These are phyloP conservation scores for Dendrobium nobile DNA, from an alignment of 106 monocot species.

Conservation along the genomic window DNA sequence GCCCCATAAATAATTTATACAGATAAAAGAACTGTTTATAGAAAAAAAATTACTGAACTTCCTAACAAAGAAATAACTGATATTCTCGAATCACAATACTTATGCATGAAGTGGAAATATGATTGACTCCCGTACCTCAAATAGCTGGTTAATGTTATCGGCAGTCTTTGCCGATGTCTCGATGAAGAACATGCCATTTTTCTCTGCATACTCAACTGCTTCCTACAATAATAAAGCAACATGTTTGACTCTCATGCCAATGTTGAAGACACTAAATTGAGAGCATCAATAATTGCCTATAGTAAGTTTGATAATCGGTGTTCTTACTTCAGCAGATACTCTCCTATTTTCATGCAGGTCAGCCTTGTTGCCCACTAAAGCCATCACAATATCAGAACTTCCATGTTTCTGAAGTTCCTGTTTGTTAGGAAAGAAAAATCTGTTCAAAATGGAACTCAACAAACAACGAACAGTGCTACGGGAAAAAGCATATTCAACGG, in stretches of 20 bases:
- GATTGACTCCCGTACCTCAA: slow-evolving; percentile 59
- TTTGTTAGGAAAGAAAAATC: background rate
- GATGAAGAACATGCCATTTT: slow-evolving; percentile 94
- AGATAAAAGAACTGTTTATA: too few relatives aligned
- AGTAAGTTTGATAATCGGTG: background rate
- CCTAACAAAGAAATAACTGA: background rate
- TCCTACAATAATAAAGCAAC: slow-evolving; percentile 38
- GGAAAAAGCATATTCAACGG: background rate
- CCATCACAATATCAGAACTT: slow-evolving; percentile 90
- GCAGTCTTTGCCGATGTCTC: slow-evolving; percentile 99
- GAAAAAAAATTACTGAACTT: too few relatives aligned
- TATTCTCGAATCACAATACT: background rate
- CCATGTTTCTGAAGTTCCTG: slow-evolving; percentile 99
- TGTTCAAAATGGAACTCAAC: background rate
- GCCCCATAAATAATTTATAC: too few relatives aligned
- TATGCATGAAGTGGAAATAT: background rate
- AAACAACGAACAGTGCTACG: background rate
- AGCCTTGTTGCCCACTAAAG: slow-evolving; percentile 97
- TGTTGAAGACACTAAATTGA: background rate
- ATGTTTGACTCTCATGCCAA: slow-evolving; percentile 2
- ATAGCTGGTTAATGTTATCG: slow-evolving; percentile 94
- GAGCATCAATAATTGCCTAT: background rate
- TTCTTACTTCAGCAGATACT: slow-evolving; percentile 58
- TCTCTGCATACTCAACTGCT: slow-evolving; percentile 85
- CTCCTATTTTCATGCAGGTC: slow-evolving; percentile 86